A percentile compares a stretch with the other conserved stretches of the same genome.
Evolutionary conservation across 116 monocot species (phyloP).

Genomic region (Zostera marina): DNA sequence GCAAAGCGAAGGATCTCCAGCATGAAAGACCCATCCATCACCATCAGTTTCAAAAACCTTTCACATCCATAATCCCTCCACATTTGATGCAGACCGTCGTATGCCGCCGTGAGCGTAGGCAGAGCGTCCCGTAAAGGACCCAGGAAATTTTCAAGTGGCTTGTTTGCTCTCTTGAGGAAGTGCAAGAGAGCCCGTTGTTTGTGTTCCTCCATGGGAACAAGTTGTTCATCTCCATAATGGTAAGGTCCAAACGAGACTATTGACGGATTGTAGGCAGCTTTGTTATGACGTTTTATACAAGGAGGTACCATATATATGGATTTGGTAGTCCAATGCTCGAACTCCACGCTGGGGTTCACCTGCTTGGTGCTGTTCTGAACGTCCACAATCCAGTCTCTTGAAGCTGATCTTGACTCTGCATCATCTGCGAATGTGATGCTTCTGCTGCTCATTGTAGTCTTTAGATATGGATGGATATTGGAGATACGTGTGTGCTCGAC

Average conservation of each 20-base stretch:
- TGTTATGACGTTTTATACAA: constrained; percentile 51
- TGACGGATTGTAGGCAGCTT: constrained; percentile 40
- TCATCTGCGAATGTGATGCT: too few relatives aligned
- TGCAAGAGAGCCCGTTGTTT: constrained; percentile 46
- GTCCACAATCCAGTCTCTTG: constrained; percentile 38
- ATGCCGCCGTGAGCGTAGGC: constrained; percentile 10
- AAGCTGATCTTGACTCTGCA: too few relatives aligned
- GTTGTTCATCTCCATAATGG: constrained; percentile 34
- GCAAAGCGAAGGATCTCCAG: constrained; percentile 45
- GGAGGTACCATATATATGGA: constrained; percentile 52
- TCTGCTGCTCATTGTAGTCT: too few relatives aligned
- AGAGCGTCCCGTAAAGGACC: constrained; percentile 5
- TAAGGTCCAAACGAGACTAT: constrained; percentile 69
- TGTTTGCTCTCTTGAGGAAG: constrained; percentile 8
- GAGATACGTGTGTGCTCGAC: too few relatives aligned
- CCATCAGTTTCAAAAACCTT: constrained; percentile 29
- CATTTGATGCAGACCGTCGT: constrained; percentile 8
- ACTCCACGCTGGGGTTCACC: constrained; percentile 17
- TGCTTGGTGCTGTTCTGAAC: constrained; percentile 15
- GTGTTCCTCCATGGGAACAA: constrained; percentile 56
- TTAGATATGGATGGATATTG: too few relatives aligned
- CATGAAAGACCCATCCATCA: constrained; percentile 75
- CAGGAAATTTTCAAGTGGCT: constrained; percentile 7
- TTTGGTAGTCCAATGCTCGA: constrained; percentile 30
- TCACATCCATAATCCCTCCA: constrained; percentile 10